Percentiles rank a stretch among this genome's conserved stretches.
phyloP scores from a whole-genome alignment of 2,329 filamentous ascomycete genomes.

The Penicillium rolfsii region DNA sequence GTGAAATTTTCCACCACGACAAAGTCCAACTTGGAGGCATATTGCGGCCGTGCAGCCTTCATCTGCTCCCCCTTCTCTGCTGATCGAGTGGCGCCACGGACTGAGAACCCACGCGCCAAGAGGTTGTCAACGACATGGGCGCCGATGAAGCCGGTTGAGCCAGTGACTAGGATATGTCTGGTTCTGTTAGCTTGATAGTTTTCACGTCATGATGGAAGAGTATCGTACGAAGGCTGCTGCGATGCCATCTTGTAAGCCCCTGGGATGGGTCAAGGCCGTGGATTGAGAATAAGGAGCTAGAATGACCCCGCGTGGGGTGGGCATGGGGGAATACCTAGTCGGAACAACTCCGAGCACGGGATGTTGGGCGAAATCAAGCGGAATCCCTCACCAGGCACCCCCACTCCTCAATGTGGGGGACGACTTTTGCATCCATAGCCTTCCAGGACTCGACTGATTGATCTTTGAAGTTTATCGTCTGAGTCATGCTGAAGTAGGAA shows the following conservation, averaged over 20 bases:
- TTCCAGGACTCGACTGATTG: too few species aligned
- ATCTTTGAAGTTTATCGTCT: background rate
- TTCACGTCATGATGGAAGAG: background rate
- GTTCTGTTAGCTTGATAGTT: background rate
- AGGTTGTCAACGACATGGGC: slow-evolving; percentile 36
- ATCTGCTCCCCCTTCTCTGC: slow-evolving; percentile 36
- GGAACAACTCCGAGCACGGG: slow-evolving; percentile 3
- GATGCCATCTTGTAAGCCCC: slow-evolving; percentile 1
- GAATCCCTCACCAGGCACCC: background rate
- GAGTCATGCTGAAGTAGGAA: too few species aligned
- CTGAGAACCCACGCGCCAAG: slow-evolving; percentile 26
- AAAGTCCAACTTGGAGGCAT: slow-evolving; percentile 46
- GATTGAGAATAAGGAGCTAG: background rate
- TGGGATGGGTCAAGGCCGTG: background rate
- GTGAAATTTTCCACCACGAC: slow-evolving; percentile 51
- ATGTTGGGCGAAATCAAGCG: background rate
- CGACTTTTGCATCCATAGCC: background rate
- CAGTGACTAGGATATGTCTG: slow-evolving; percentile 32
- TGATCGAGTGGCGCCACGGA: slow-evolving; percentile 32
- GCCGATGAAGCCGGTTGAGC: slow-evolving; percentile 36
- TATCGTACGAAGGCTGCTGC: slow-evolving; percentile 10
- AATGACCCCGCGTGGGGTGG: slow-evolving; percentile 5
- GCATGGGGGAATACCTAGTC: background rate
- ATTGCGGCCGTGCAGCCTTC: slow-evolving; percentile 44
- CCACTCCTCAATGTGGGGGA: background rate